Evolutionary conservation across 306 rosid genomes (phyloP).

Genomic region (Glycine latifolia): DNA sequence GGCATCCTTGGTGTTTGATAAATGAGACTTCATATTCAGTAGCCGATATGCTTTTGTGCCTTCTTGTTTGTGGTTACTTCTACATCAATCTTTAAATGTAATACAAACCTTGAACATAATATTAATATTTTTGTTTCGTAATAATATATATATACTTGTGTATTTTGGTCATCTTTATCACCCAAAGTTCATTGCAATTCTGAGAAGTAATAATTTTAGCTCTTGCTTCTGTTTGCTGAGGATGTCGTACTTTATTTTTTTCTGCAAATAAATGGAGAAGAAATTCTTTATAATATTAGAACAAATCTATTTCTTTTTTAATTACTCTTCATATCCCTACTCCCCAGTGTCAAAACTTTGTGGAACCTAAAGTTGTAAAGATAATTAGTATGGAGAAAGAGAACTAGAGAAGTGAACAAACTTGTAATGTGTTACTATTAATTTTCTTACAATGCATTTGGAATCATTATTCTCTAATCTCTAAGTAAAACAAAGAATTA

Average conservation of each 20-base stretch:
- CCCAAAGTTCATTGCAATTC: too few species aligned
- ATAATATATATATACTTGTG: too few species aligned
- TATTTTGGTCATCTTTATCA: too few species aligned
- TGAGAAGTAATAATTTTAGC: too few species aligned
- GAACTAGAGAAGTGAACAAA: slow-evolving; percentile 20
- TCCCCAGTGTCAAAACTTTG: background rate
- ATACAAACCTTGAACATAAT: too few species aligned
- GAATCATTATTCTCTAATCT: slow-evolving; percentile 13
- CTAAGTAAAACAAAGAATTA: background rate
- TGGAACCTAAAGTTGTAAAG: slow-evolving; percentile 6
- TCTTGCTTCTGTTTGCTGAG: background rate
- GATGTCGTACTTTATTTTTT: background rate
- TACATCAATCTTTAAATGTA: too few species aligned
- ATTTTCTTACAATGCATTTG: slow-evolving; percentile 1
- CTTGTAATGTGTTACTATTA: slow-evolving; percentile 10
- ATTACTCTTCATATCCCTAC: background rate
- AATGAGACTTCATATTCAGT: too few species aligned
- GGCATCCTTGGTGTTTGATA: too few species aligned
- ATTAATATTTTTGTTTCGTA: too few species aligned
- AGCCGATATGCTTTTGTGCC: too few species aligned
- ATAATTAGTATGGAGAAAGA: background rate
- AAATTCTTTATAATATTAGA: background rate
- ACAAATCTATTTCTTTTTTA: background rate
- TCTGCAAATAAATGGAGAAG: background rate
- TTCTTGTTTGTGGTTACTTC: too few species aligned